Base-by-base conservation (phyloP, 139 green algal genomes). In the Deuterostichococcus epilithicus region DNA sequence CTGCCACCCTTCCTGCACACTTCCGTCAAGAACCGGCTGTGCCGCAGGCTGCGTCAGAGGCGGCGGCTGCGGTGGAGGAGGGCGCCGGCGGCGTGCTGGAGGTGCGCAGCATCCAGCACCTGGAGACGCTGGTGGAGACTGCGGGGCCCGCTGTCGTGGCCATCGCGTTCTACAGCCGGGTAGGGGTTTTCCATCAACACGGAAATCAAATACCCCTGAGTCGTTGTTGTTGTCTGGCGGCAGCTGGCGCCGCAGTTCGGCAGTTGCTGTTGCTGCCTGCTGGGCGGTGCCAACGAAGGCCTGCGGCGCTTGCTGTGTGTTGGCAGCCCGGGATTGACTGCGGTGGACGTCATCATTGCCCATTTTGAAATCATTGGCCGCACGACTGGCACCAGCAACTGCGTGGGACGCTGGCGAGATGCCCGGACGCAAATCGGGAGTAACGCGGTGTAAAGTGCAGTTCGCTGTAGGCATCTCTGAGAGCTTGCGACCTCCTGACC, bases 81-180 rank as follows among this genome's bases (percentile, higher is more conserved):
- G 52, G 52, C 52, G 52, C 52, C 20, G 52, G 52, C 13, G 52
- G 52, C 18, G 52, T 63, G 52, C 52, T 13, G 32, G 77, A 81
- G 74, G n/a, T 81, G 28, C 59, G 39, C 28, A 77, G n/a, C 32
- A 38, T 81, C n/a, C 26, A 32, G 25, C 77, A 81, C 22, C 30
- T 81, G 18, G 77, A 81, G 3, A 37, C 28, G 3, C 28, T 78
- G 20, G 63, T 81, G 25, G 71, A 81, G 1, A 33, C 25, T 1
- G 70, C 77, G 45, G 59, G 58, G 13, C 68, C 45, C 37, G 45
- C 59, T 26, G 28, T 81, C 22, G 71, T 81, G 6, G 42, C 73
- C n/a, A 25, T 81, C 25, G 74, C 69, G 10, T 68, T 77, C 33
- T 81, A 81, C 60, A 81, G 77, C 71, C 68, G 74, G 77, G 77